These are phyloP conservation scores for Globisporangium viniferum DNA, from an alignment of 352 stramenopile genomes.

Conservation along the genomic window DNA sequence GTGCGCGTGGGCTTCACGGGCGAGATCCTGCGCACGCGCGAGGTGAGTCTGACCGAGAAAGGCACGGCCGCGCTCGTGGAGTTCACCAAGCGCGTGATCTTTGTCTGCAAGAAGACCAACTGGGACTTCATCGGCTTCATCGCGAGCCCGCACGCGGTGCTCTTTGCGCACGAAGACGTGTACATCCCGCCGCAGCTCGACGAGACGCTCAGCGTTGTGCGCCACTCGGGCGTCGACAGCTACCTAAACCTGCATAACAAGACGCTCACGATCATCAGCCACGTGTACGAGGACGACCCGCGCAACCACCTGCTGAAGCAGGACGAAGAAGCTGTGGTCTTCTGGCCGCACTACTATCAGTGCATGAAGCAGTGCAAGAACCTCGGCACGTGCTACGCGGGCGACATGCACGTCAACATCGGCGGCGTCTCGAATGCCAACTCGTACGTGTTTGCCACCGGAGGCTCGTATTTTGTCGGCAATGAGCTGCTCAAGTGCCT, in stretches of 20 bases:
- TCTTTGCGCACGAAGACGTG: slow-evolving; percentile 71
- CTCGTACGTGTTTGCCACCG: slow-evolving; percentile 79
- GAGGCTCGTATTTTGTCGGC: slow-evolving; percentile 73
- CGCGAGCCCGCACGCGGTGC: slow-evolving; percentile 51
- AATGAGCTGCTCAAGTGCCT: slow-evolving; percentile 64
- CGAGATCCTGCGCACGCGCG: slow-evolving; percentile 42
- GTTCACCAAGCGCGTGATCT: slow-evolving; percentile 58
- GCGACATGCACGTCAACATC: slow-evolving; percentile 81
- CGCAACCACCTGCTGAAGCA: slow-evolving; percentile 69
- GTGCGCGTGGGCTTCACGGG: slow-evolving; percentile 56
- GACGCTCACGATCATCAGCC: slow-evolving; percentile 74
- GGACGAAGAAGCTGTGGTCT: slow-evolving; percentile 72
- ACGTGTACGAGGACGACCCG: slow-evolving; percentile 47
- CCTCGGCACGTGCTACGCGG: slow-evolving; percentile 63
- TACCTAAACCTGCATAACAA: slow-evolving; percentile 83
- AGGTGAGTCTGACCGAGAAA: slow-evolving; percentile 42
- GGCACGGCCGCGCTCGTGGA: slow-evolving; percentile 47
- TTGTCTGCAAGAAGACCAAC: slow-evolving; percentile 73
- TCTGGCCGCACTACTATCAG: slow-evolving; percentile 79
- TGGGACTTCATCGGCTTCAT: slow-evolving; percentile 78
- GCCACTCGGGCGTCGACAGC: slow-evolving; percentile 59
- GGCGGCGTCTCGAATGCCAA: slow-evolving; percentile 56
- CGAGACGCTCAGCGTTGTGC: slow-evolving; percentile 56
- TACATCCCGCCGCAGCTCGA: slow-evolving; percentile 44
- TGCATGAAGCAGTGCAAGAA: slow-evolving; percentile 71